A percentile compares a stretch with the other conserved stretches of the same genome.
Conservation (phyloP, 306 rosid genomes). For the Cucumis sativus region Cucumber_9930_V3 NC_026659.2:2892501-2893000, state of each 20-base stretch:
- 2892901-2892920: constrained; percentile 76
- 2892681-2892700: constrained; percentile 80
- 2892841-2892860: too few species aligned
- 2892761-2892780: background rate
- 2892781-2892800: background rate
- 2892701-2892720: constrained; percentile 66
- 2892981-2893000: too few species aligned
- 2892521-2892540: constrained; percentile 84
- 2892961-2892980: constrained; percentile 29
- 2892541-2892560: constrained; percentile 78
- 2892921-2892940: constrained; percentile 82
- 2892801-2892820: constrained; percentile 13
- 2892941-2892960: constrained; percentile 48
- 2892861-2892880: too few species aligned
- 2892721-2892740: constrained; percentile 46
- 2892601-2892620: background rate
- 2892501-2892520: constrained; percentile 73
- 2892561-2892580: constrained; percentile 33
- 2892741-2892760: constrained; percentile 2
- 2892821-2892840: background rate
- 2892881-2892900: constrained; percentile 84
- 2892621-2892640: constrained; percentile 25
- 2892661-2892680: constrained; percentile 74
- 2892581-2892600: background rate
- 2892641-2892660: constrained; percentile 78